Percentiles rank a stretch among this genome's conserved stretches.
These are phyloP conservation scores for Collybia mongolica DNA, from an alignment of 768 basidiomycete species.

Conservation along the genomic window DNA sequence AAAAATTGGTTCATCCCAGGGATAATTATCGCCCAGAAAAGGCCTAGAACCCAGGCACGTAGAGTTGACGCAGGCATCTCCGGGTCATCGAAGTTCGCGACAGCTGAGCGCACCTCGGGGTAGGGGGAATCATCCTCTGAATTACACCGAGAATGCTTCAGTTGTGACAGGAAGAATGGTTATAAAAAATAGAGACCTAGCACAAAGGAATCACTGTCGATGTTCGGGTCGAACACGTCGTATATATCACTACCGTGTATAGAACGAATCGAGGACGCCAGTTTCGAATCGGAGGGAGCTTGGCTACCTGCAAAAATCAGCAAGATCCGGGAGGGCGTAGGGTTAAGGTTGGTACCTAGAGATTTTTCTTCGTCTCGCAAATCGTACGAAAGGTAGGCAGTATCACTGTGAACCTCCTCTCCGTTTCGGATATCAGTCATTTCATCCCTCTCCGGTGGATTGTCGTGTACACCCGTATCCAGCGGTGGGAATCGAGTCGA, in stretches of 20 bases:
- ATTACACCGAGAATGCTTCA: slow-evolving; percentile 2
- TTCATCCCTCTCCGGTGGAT: slow-evolving; percentile 30
- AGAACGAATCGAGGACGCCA: slow-evolving; percentile 23
- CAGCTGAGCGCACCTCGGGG: slow-evolving; percentile 78
- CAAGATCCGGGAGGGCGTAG: neutral
- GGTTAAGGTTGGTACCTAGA: slow-evolving; percentile 18
- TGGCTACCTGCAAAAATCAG: slow-evolving; percentile 18
- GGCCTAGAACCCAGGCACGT: slow-evolving; percentile 59
- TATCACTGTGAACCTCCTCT: slow-evolving; percentile 23
- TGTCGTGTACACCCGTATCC: slow-evolving; percentile 16
- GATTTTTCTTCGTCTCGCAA: slow-evolving; percentile 31
- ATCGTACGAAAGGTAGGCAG: slow-evolving; percentile 20
- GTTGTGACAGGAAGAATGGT: neutral
- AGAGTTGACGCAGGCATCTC: slow-evolving; percentile 59
- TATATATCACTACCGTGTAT: slow-evolving; percentile 24
- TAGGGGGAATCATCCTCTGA: slow-evolving; percentile 78
- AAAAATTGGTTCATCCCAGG: slow-evolving; percentile 81
- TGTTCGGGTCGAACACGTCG: slow-evolving; percentile 35
- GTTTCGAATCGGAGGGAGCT: slow-evolving; percentile 16
- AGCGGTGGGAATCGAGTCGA: slow-evolving; percentile 21
- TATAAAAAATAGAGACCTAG: slow-evolving; percentile 8
- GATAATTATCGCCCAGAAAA: slow-evolving; percentile 56
- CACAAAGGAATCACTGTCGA: slow-evolving; percentile 25
- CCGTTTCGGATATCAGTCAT: slow-evolving; percentile 29
- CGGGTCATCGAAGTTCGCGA: slow-evolving; percentile 71